Percentiles rank a stretch among this genome's conserved stretches.
Evolutionary conservation across 345 rosid species (phyloP).

Genomic region (Pseudoturritis turrita): DNA sequence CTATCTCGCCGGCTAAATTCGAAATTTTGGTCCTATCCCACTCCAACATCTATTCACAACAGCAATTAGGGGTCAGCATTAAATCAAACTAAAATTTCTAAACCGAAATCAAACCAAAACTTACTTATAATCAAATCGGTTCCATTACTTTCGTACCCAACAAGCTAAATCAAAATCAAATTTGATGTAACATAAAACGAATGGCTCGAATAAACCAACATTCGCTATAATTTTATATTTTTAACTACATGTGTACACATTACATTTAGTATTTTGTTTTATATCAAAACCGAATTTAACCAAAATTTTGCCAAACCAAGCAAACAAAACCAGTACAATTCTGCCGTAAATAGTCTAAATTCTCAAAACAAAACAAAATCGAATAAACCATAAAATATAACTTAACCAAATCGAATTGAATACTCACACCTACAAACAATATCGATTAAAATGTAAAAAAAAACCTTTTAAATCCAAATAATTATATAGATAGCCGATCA

Average conservation of each 20-base stretch:
- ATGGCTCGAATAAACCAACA: not conserved
- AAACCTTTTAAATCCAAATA: not conserved
- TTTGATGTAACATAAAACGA: not conserved
- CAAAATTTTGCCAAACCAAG: not conserved
- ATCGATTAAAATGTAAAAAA: not conserved
- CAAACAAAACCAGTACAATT: no score
- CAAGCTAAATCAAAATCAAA: not conserved
- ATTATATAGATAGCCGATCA: not conserved
- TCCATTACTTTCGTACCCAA: not conserved
- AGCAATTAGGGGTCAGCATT: not conserved
- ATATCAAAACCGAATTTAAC: not conserved
- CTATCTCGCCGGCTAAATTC: conserved; percentile 61
- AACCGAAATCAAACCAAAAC: not conserved
- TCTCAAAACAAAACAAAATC: no score
- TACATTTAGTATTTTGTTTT: no score
- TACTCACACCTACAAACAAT: not conserved
- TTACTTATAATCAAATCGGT: not conserved
- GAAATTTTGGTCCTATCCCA: conserved; percentile 44
- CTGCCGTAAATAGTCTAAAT: no score
- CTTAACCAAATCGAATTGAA: not conserved
- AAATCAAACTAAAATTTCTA: not conserved
- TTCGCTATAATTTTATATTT: not conserved
- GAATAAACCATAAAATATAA: not conserved
- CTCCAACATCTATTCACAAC: conserved; percentile 37
- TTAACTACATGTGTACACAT: not conserved